Base-by-base conservation (phyloP, 495 filamentous ascomycete genomes). In the Venustampulla echinocandica region DNA sequence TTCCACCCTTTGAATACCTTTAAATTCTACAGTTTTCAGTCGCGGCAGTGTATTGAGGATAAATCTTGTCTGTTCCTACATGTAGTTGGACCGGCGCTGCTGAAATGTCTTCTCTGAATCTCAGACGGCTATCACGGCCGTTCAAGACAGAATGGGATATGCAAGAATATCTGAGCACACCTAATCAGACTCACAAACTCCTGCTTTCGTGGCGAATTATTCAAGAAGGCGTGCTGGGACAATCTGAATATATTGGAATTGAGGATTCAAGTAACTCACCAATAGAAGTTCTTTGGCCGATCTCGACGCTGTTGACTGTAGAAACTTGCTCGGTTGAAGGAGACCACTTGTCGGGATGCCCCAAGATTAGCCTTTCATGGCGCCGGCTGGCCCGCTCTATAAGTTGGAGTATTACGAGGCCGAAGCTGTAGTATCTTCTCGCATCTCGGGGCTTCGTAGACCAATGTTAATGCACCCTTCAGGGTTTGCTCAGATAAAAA, bases 171-270 rank as follows among this genome's bases (percentile, higher is more conserved):
- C 14, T 41, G 38, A 21, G 38, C 38, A 41, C 38, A 41, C 4
- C 9, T 14, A 22, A 41, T 19, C 38, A 41, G 22, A 3, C 38
- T 41, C 17, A 41, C 38, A 41, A 41, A 19, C 38, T 41, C 38
- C 22, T 41, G 14, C 22, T 18, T 41, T 41, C 38, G 38, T 35
- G 28, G 28, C 36, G 43, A 46, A 46, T 36, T 18, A 25, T 36
- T 46, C 17, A 46, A 46, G 28, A 46, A 46, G 24, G 25, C 21
- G 21, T 46, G 43, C 43, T 46, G 21, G 23, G 25, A 46, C 43
- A 46, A 35, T 46, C 43, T 34, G 43, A 35, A 46, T 10, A 46
- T 46, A 46, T 46, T 34, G 11, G 23, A 46, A 41, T 21, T 41
- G 18, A 41, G 38, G 6, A 10, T 41, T 41, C 18, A 41, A 41